Percentiles rank a stretch among this genome's conserved stretches.
Conservation (phyloP, 2,329 filamentous ascomycete genomes). For the Cytospora paraplurivora region DNA sequence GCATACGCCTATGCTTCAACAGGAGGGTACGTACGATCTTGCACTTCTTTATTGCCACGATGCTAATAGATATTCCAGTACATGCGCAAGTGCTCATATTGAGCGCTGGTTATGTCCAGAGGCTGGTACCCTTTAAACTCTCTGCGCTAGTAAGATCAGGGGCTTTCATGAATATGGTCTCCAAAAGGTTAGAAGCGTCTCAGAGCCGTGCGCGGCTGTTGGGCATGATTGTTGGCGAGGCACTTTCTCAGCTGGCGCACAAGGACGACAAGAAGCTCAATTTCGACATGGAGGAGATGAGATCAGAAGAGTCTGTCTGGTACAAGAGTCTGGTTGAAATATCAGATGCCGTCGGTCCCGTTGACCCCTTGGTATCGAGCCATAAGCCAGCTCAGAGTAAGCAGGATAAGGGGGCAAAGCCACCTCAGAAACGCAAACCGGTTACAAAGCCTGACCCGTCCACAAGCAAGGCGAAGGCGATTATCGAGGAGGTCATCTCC, state of each 20-base stretch:
- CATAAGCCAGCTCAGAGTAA: slow-evolving; percentile 23
- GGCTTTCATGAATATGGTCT: slow-evolving; percentile 75
- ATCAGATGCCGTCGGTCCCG: slow-evolving; percentile 63
- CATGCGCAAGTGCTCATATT: slow-evolving; percentile 80
- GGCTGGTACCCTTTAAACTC: slow-evolving; percentile 66
- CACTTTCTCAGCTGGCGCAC: slow-evolving; percentile 63
- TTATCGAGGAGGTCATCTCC: slow-evolving; percentile 68
- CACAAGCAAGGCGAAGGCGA: slow-evolving; percentile 41
- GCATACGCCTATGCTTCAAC: slow-evolving; percentile 80
- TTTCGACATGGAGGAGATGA: slow-evolving; percentile 81
- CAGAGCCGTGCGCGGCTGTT: slow-evolving; percentile 77
- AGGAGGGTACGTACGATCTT: slow-evolving; percentile 69
- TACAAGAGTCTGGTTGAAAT: slow-evolving; percentile 68
- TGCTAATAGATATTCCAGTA: slow-evolving; percentile 48
- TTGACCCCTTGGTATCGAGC: slow-evolving; percentile 49
- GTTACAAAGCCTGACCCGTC: slow-evolving; percentile 34
- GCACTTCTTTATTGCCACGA: neutral
- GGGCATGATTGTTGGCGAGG: slow-evolving; percentile 84
- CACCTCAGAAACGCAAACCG: slow-evolving; percentile 37
- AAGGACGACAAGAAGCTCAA: slow-evolving; percentile 73
- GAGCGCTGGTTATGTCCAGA: slow-evolving; percentile 73
- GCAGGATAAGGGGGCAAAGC: slow-evolving; percentile 31
- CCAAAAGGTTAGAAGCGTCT: slow-evolving; percentile 79
- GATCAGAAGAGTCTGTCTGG: slow-evolving; percentile 71
- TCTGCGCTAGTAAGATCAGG: slow-evolving; percentile 70